Conservation (phyloP, 1,284 basidiomycete species). For the Cystobasidiaceae sp. region DNA sequence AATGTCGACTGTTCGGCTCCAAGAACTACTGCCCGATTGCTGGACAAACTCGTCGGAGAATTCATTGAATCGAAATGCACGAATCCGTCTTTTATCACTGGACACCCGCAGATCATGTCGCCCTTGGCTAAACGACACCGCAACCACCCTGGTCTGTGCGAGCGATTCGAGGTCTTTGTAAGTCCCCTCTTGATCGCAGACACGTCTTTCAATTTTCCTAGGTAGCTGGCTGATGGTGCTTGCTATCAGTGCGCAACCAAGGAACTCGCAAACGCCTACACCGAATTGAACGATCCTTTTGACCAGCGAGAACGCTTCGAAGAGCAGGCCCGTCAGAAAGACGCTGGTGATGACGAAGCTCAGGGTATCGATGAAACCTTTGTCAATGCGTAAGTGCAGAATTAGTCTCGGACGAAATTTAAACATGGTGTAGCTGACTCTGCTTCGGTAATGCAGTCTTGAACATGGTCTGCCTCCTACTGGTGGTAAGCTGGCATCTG, state of each 20-base stretch:
- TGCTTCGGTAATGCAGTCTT: slow-evolving; percentile 48
- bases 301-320: slow-evolving; percentile 94
- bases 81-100: slow-evolving; percentile 94
- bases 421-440: not conserved
- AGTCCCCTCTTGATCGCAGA: slow-evolving; percentile 56
- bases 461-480: slow-evolving; percentile 97
- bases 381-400: slow-evolving; percentile 70
- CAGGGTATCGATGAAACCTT: slow-evolving; percentile 95
- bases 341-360: slow-evolving; percentile 93
- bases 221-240: not conserved
- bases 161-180: slow-evolving; percentile 98
- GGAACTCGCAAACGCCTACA: slow-evolving; percentile 60
- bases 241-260: not conserved
- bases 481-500: slow-evolving; percentile 66
- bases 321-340: slow-evolving; percentile 87
- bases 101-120: slow-evolving; percentile 99
- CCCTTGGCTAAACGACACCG: slow-evolving; percentile 96
- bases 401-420: not conserved
- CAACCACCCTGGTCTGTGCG: slow-evolving; percentile 86
- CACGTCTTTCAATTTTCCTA: not conserved
- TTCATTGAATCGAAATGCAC: slow-evolving; percentile 96
- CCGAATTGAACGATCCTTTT: slow-evolving; percentile 96
- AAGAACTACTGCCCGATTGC: slow-evolving; percentile 86
- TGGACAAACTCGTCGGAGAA: slow-evolving; percentile 98
- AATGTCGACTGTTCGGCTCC: slow-evolving; percentile 97